Base-by-base conservation (phyloP, 805 yeast genomes). In the Schwanniomyces pseudopolymorphus region DNA sequence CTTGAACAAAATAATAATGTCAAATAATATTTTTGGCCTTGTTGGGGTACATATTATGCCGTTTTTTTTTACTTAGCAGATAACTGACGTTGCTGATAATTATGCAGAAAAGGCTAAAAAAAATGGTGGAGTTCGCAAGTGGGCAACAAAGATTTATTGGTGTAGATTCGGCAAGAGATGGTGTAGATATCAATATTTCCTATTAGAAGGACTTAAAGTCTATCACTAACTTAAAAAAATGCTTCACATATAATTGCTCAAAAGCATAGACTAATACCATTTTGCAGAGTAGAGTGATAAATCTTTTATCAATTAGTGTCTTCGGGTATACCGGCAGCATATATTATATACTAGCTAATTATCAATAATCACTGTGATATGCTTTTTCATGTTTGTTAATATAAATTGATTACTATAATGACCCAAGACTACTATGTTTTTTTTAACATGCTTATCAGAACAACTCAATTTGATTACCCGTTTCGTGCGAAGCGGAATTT, bases 221-320 rank as follows among this genome's bases (percentile, higher is more conserved):
- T 14, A 56, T 56, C 4, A 6, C 16, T 2, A 41, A 47, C 9
- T 56, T 57, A 57, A 56, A 14, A 31, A 16, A 52, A 56, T 26
- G 28, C 45, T 10, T 56, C 53, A 39, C 60, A 56, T 41, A 36
- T 46, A 19, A 33, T 46, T 9, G 60, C 56, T 14, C 56, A 52
- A 44, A 17, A 39, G 28, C 35, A 38, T 33, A 54, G 55, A 11
- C n/a, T n/a, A n/a, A n/a, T n/a, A n/a, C n/a, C n/a, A n/a, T n/a
- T 26, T 26, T 26, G 28, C 28, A 6, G 28, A 7, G 28, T 26
- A 4, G 28, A 26, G n/a, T n/a, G 28, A 26, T 6, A 6, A 26
- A 6, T 24, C 33, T 24, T 39, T 39, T 22, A 22, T 22, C 41
- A 39, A 7, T 11, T 19, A 22, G 24, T 6, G 11, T 22, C 8